Evolutionary conservation across 2,329 filamentous ascomycete genomes (phyloP).

Genomic region (Colletotrichum liriopes): DNA sequence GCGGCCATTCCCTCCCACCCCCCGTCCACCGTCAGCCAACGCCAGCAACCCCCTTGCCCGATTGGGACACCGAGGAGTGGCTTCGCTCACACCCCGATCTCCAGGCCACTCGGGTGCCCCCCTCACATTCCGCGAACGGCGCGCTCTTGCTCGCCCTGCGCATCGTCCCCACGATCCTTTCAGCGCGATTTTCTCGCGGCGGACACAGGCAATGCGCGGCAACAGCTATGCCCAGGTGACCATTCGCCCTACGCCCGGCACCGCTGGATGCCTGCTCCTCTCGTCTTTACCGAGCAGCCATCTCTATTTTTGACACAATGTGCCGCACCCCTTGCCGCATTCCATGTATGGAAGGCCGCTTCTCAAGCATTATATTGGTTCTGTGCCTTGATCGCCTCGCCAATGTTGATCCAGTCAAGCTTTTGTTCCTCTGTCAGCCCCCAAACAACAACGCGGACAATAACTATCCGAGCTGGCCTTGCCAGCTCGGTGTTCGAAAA

Average conservation of each 20-base stretch:
- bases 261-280: neutral
- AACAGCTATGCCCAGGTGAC: neutral
- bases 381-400: slow-evolving; percentile 57
- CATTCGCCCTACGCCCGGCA: neutral
- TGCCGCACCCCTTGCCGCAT: neutral
- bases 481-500: slow-evolving; percentile 3
- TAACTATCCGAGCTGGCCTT: neutral
- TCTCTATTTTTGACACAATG: slow-evolving; percentile 1
- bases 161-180: neutral
- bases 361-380: slow-evolving; percentile 56
- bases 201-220: neutral
- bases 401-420: slow-evolving; percentile 61
- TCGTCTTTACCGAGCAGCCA: neutral
- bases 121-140: neutral
- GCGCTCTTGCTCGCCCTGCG: slow-evolving; percentile 6
- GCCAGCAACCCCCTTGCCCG: slow-evolving; percentile 23
- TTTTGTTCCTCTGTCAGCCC: slow-evolving; percentile 45
- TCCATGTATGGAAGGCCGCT: neutral
- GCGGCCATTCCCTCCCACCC: slow-evolving; percentile 5
- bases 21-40: slow-evolving; percentile 3
- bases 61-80: slow-evolving; percentile 41
- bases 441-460: neutral
- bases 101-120: neutral
- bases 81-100: slow-evolving; percentile 23
- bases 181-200: neutral